Base-by-base conservation (phyloP, 306 rosid species). In the Vachellia collinsii region DNA sequence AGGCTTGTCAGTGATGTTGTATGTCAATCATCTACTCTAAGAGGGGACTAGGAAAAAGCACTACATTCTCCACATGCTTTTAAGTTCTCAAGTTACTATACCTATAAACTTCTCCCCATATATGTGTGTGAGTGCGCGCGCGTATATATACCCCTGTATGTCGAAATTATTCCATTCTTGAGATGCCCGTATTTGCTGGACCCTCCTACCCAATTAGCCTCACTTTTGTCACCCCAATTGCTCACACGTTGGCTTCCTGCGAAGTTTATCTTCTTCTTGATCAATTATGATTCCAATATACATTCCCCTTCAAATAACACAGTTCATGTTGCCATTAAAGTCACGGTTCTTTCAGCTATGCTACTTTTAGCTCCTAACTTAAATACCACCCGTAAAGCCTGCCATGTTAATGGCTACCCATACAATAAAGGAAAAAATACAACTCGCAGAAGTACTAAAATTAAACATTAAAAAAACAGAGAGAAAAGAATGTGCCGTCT, bases 301-400 rank as follows among this genome's bases (percentile, higher is more conserved):
- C 72, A 67, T 43, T 83, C 54, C 39, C 65, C 80, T 75, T 38
- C 42, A 78, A 54, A 73, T 5, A 65, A 37, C 37, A 7, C 37
- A 73, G 3, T 36, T 22, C 25, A 2, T 78, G 53, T 38, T 34
- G 38, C 77, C 76, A 29, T 65, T 9, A 20, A 65, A 73, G 44
- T 58, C 82, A 54, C 17, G 13, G 54, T 72, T 56, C 77, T 53
- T 66, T 25, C 58, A 56, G 46, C 61, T 72, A 44, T 20, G 16
- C 61, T 34, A 8, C 54, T 20, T 65, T 61, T 54, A 47, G 70
- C 53, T 19, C 47, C 54, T 20, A 43, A 13, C 53, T 19, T 14
- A 78, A 71, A 65, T 44, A 41, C 76, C 2, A 19, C 25, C 20
- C 10, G 37, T 70, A 43, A 46, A 58, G 36, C 19, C 70, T 65